These are phyloP conservation scores for Erodium moschatum DNA, from an alignment of 441 rosid genomes.

Conservation along the genomic window DNA sequence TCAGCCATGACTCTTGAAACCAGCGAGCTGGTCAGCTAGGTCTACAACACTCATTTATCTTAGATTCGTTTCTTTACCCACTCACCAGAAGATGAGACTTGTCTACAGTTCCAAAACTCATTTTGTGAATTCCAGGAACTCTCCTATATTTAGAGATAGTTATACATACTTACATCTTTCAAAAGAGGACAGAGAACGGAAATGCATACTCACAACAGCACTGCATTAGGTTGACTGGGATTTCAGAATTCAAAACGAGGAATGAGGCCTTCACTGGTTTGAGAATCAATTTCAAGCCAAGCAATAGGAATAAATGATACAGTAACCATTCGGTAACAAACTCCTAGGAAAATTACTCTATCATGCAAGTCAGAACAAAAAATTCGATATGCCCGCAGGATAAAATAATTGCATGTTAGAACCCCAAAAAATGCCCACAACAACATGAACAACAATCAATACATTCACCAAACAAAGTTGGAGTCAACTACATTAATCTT, in stretches of 20 bases:
- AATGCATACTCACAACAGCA: conserved; percentile 1
- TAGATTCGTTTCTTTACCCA: background rate
- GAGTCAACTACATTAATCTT: background rate
- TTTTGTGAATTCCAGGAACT: background rate
- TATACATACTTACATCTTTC: background rate
- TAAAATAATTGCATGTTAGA: background rate
- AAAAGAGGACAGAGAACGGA: background rate
- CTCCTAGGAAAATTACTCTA: conserved; percentile 1
- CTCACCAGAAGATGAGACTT: conserved; percentile 2
- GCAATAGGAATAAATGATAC: background rate
- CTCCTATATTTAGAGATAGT: background rate
- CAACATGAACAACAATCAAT: background rate
- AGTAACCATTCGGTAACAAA: background rate
- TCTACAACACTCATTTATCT: background rate
- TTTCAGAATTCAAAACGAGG: background rate
- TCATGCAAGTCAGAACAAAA: background rate
- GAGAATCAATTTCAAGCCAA: background rate
- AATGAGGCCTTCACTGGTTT: background rate
- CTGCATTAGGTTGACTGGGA: background rate
- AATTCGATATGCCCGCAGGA: background rate
- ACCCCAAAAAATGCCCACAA: background rate
- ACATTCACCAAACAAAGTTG: background rate
- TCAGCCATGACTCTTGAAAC: background rate
- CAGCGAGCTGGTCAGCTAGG: background rate
- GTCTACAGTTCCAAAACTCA: background rate